Base-by-base conservation (phyloP, 2,329 filamentous ascomycete species). In the Ophiostoma quercus region DNA sequence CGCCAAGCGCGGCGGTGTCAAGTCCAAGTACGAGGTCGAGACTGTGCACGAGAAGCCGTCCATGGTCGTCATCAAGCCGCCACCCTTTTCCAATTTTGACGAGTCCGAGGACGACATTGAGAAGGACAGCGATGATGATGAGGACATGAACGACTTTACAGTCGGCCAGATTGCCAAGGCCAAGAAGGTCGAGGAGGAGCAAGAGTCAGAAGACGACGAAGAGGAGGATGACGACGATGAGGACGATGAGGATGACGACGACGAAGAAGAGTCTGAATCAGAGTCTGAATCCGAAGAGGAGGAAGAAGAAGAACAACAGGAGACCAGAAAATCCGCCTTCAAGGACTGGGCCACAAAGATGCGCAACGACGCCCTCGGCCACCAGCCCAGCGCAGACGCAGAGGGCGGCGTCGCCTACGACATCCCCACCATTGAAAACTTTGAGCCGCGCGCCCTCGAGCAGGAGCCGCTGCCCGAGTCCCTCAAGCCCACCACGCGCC, bases 291-390 rank as follows among this genome's bases (percentile, higher is more conserved):
- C n/a, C n/a, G n/a, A n/a, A n/a, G n/a, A n/a, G 12, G 70, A 74
- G 19, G 73, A 70, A 14, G 73, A 72, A 2, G 74, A 76, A 5
- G 77, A 77, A 1, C 74, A 75, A 11, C 16, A 54, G 3, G 6
- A n/a, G n/a, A 19, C 34, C n/a, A 62, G 39, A 9, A 22, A 16
- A 75, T 87, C 86, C 1, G 92, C 92, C 0, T 99, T 99, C 84
- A 98, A 98, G 78, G 86, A 90, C 2, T 99, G 95, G 95, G 95
- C 95, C 25, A 88, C 89, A 39, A 88, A 92, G 75, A 90, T 95
- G 79, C 87, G 94, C 70, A 97, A 97, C 75, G 87, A 94, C 75
- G 90, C 91, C 4, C 82, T 96, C 41, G 94, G 93, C 0, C 89
- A 85, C 74, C 74, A 84, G 70, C 82, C 85, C 2, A 78, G 80